Percentiles rank a stretch among this genome's conserved stretches.
Evolutionary conservation across 1,284 basidiomycete genomes (phyloP).

Genomic region (Earliella scabrosa): DNA sequence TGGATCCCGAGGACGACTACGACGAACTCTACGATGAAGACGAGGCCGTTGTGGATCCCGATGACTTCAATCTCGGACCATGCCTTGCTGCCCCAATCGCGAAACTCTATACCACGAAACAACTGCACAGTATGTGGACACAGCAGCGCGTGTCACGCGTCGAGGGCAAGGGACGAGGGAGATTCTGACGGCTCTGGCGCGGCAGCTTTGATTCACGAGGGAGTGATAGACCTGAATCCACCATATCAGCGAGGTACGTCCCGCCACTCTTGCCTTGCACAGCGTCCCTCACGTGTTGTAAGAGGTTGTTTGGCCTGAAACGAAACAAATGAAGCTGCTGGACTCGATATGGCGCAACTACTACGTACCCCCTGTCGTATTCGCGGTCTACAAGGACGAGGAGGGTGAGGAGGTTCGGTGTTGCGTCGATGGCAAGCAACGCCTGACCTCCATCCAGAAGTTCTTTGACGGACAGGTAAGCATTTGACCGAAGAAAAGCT

Average conservation of each 20-base stretch:
- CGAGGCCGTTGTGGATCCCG: conserved; percentile 39
- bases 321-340: conserved; percentile 72
- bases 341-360: conserved; percentile 78
- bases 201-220: conserved; percentile 64
- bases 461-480: conserved; percentile 73
- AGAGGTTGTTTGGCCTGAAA: conserved; percentile 77
- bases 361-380: conserved; percentile 76
- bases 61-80: conserved; percentile 51
- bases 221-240: conserved; percentile 66
- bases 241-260: conserved; percentile 66
- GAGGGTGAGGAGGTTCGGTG: conserved; percentile 57
- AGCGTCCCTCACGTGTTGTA: not conserved
- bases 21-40: conserved; percentile 57
- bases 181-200: not conserved
- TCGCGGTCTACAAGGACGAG: conserved; percentile 57
- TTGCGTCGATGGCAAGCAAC: conserved; percentile 80
- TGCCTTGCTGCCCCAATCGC: conserved; percentile 44
- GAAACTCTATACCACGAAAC: conserved; percentile 44
- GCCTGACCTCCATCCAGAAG: conserved; percentile 72
- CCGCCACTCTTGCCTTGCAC: not conserved
- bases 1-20: conserved; percentile 37
- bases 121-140: conserved; percentile 55
- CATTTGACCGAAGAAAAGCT: not conserved
- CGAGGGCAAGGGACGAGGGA: not conserved
- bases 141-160: too few species aligned